These are phyloP conservation scores for Metarhizium sp. DNA, from an alignment of 2,329 filamentous ascomycete species.

Conservation along the genomic window DNA sequence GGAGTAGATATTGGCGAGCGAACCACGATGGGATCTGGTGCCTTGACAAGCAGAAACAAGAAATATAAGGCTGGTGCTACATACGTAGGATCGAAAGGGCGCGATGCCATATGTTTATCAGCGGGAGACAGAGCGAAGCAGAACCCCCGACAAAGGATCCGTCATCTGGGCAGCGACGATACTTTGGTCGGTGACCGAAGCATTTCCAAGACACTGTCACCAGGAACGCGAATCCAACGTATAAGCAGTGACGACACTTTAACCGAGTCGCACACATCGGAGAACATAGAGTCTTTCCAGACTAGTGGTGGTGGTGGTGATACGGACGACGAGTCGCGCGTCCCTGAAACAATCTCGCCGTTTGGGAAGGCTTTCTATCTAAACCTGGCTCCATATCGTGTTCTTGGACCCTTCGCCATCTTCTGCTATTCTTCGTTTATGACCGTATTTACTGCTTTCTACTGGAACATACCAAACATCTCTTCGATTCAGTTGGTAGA, in stretches of 20 bases:
- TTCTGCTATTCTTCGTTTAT: constrained; percentile 39
- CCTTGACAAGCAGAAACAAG: constrained; percentile 35
- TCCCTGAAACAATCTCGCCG: constrained; percentile 23
- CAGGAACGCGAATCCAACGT: constrained; percentile 4
- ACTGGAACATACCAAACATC: constrained; percentile 41
- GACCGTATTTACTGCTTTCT: constrained; percentile 35
- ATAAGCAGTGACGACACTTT: constrained; percentile 15
- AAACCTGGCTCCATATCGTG: constrained; percentile 38
- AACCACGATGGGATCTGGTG: constrained; percentile 44
- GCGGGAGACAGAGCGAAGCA: constrained; percentile 9
- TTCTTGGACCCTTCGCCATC: constrained; percentile 36
- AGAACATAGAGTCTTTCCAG: constrained; percentile 1
- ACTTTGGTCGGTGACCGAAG: constrained; percentile 9
- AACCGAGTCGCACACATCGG: constrained; percentile 2
- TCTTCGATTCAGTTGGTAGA: constrained; percentile 37
- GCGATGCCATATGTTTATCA: constrained; percentile 36
- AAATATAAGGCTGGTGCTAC: constrained; percentile 34
- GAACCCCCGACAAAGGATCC: constrained; percentile 3
- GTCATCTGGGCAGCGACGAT: constrained; percentile 13
- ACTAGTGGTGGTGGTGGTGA: constrained; percentile 8
- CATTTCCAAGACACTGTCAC: not conserved
- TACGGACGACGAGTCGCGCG: constrained; percentile 4
- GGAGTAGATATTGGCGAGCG: constrained; percentile 38
- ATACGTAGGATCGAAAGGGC: constrained; percentile 42
- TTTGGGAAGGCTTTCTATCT: constrained; percentile 49